phyloP scores from a whole-genome alignment of 2,329 filamentous ascomycete species.

The Cercospora brassicicola region DNA sequence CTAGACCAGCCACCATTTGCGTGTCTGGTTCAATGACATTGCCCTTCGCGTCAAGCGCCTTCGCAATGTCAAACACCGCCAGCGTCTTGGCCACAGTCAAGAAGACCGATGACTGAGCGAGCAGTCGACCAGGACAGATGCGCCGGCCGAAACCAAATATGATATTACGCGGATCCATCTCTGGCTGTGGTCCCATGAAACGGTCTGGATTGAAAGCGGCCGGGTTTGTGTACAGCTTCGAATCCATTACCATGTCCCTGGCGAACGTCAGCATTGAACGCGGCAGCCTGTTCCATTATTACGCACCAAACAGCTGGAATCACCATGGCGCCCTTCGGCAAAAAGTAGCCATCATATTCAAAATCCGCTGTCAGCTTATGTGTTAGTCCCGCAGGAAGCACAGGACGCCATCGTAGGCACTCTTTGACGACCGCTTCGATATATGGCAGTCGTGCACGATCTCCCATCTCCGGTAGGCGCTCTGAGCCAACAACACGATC shows the following conservation, averaged over 20 bases:
- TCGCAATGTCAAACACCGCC: constrained; percentile 20
- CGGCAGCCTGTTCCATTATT: too few relatives aligned
- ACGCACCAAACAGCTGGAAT: constrained; percentile 42
- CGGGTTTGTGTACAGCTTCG: constrained; percentile 8
- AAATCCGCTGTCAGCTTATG: constrained; percentile 48
- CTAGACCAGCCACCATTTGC: constrained; percentile 19
- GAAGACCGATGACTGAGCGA: constrained; percentile 23
- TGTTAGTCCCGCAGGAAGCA: constrained; percentile 36
- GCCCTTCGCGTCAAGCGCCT: constrained; percentile 15
- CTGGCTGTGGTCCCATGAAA: constrained; percentile 25
- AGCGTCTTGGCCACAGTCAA: constrained; percentile 19
- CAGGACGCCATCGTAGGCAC: constrained; percentile 39
- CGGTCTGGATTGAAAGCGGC: constrained; percentile 26
- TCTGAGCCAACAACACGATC: constrained; percentile 36
- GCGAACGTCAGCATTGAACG: background rate
- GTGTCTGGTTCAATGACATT: constrained; percentile 8
- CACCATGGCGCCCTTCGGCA: constrained; percentile 45
- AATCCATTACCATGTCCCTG: constrained; percentile 9
- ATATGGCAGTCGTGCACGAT: constrained; percentile 39
- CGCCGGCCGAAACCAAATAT: constrained; percentile 28
- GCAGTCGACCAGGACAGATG: constrained; percentile 25
- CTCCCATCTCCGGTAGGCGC: constrained; percentile 34
- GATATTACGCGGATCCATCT: constrained; percentile 23
- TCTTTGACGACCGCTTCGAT: constrained; percentile 39
- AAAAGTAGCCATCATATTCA: constrained; percentile 42